phyloP scores from a whole-genome alignment of 805 yeast genomes.

The Trichomonascus vanleenenianus region DNA sequence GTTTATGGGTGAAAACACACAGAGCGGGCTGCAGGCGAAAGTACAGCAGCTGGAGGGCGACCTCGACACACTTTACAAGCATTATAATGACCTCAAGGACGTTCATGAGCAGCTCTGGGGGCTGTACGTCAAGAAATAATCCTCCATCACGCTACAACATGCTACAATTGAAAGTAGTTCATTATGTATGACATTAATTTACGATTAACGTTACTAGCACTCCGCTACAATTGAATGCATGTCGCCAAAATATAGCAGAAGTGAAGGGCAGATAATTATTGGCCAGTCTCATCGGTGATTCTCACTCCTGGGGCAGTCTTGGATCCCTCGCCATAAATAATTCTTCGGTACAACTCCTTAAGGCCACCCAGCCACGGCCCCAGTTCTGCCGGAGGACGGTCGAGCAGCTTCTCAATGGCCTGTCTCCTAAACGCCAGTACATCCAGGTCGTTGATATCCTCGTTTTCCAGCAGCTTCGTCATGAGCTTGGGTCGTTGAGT shows the following conservation, averaged over 20 bases:
- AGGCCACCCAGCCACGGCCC: constrained; percentile 14
- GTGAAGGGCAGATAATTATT: not conserved
- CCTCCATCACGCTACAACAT: too few relatives aligned
- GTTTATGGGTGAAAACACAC: constrained; percentile 7
- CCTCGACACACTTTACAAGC: constrained; percentile 10
- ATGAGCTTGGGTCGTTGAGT: constrained; percentile 25
- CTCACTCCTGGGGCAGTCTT: not conserved
- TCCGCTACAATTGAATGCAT: not conserved
- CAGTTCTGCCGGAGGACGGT: constrained; percentile 3
- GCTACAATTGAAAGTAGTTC: too few relatives aligned
- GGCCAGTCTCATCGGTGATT: constrained; percentile 15
- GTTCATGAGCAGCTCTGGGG: constrained; percentile 22
- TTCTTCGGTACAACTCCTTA: constrained; percentile 9
- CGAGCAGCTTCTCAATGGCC: constrained; percentile 13
- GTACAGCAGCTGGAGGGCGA: constrained; percentile 14
- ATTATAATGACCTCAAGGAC: constrained; percentile 12
- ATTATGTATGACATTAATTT: too few relatives aligned
- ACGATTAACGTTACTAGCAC: too few relatives aligned
- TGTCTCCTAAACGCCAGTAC: constrained; percentile 10
- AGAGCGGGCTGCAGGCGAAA: constrained; percentile 10
- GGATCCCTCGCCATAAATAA: constrained; percentile 11
- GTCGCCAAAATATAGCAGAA: not conserved
- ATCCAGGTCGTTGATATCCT: constrained; percentile 13
- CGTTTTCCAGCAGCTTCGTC: constrained; percentile 23
- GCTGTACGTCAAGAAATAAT: constrained; percentile 8